Percentiles rank a stretch among this genome's conserved stretches.
Evolutionary conservation across 495 filamentous ascomycete genomes (phyloP).

Genomic region (Collariella sp.): DNA sequence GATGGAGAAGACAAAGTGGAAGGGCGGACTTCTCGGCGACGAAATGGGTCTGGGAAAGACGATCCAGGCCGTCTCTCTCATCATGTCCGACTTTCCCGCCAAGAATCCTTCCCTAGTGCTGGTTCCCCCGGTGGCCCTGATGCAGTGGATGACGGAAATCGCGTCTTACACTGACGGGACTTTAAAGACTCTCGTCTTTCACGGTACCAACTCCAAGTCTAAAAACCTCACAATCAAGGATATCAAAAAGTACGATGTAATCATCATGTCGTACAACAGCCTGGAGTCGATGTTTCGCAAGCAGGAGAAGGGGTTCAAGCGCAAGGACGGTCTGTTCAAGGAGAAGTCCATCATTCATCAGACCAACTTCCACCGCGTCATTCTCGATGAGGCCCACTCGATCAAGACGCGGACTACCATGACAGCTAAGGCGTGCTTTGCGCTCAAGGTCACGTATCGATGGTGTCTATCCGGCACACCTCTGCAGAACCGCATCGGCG

Average conservation of each 20-base stretch:
- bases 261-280: slow-evolving; percentile 94
- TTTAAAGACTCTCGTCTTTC: slow-evolving; percentile 79
- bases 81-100: slow-evolving; percentile 93
- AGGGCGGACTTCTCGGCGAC: slow-evolving; percentile 83
- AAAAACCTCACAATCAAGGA: slow-evolving; percentile 66
- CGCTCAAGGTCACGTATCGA: slow-evolving; percentile 73
- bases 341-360: slow-evolving; percentile 83
- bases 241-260: slow-evolving; percentile 74
- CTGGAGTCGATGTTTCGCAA: slow-evolving; percentile 87
- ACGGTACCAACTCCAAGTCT: slow-evolving; percentile 74
- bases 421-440: slow-evolving; percentile 90
- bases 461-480: slow-evolving; percentile 96
- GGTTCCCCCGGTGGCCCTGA: slow-evolving; percentile 87
- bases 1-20: slow-evolving; percentile 78
- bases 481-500: slow-evolving; percentile 91
- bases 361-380: slow-evolving; percentile 79
- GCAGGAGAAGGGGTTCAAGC: slow-evolving; percentile 82
- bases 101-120: slow-evolving; percentile 76
- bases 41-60: slow-evolving; percentile 99
- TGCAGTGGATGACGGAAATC: slow-evolving; percentile 96
- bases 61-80: slow-evolving; percentile 89
- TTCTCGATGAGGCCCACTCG: slow-evolving; percentile 92
- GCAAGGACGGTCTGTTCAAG: slow-evolving; percentile 57
- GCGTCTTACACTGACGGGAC: slow-evolving; percentile 81
- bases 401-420: slow-evolving; percentile 87